Conservation (phyloP, 2,329 filamentous ascomycete species). For the Beauveria sp. region DNA sequence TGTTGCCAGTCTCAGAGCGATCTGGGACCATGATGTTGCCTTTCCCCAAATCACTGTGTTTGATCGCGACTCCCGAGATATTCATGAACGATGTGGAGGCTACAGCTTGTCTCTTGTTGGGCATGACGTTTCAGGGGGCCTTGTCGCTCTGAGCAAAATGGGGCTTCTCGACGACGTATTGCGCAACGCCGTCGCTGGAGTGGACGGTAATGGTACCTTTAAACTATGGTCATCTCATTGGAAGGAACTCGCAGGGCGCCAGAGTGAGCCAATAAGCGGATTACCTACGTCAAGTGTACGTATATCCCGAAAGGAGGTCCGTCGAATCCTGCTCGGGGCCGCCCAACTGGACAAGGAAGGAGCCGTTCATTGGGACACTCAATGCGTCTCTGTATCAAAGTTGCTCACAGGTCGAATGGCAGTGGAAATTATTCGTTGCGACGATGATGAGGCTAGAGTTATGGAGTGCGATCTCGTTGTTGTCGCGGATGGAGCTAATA, state of each 20-base stretch:
- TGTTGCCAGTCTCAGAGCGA: slow-evolving; percentile 29
- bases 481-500: slow-evolving; percentile 37
- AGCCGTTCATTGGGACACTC: slow-evolving; percentile 20
- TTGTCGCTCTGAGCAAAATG: slow-evolving; percentile 30
- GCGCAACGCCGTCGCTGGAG: slow-evolving; percentile 23
- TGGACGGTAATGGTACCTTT: slow-evolving; percentile 25
- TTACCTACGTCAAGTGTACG: slow-evolving; percentile 30
- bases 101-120: slow-evolving; percentile 34
- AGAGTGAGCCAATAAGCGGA: slow-evolving; percentile 22
- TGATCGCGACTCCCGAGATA: slow-evolving; percentile 31
- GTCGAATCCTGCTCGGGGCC: slow-evolving; percentile 25
- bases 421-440: slow-evolving; percentile 15
- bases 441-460: slow-evolving; percentile 5
- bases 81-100: slow-evolving; percentile 24
- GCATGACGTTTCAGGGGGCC: slow-evolving; percentile 25
- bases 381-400: slow-evolving; percentile 19
- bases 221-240: slow-evolving; percentile 34
- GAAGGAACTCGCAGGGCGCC: slow-evolving; percentile 25
- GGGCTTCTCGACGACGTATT: slow-evolving; percentile 29
- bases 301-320: slow-evolving; percentile 29
- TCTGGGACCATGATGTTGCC: slow-evolving; percentile 25
- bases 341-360: slow-evolving; percentile 11
- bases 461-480: slow-evolving; percentile 35
- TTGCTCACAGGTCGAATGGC: slow-evolving; percentile 18
- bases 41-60: slow-evolving; percentile 31